phyloP scores from a whole-genome alignment of 2,329 filamentous ascomycete species.

The Cylindrodendrum hubeiense region DNA sequence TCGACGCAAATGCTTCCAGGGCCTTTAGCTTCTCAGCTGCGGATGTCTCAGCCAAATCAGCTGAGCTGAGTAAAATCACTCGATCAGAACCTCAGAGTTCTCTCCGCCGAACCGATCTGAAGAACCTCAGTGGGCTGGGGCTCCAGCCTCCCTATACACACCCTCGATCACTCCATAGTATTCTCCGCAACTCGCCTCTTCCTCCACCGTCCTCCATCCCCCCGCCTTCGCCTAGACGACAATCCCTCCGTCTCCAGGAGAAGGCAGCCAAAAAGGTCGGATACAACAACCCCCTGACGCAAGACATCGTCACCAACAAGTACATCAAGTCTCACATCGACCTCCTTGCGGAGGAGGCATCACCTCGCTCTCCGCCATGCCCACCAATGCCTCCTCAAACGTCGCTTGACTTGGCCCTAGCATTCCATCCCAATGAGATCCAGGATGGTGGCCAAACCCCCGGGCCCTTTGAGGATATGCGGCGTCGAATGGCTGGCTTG shows the following conservation, averaged over 20 bases:
- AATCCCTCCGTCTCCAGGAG: slow-evolving; percentile 67
- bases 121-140: slow-evolving; percentile 28
- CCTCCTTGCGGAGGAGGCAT: slow-evolving; percentile 69
- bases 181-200: slow-evolving; percentile 75
- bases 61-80: slow-evolving; percentile 6
- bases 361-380: slow-evolving; percentile 57
- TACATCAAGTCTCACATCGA: slow-evolving; percentile 75
- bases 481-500: slow-evolving; percentile 66
- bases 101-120: slow-evolving; percentile 22
- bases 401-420: slow-evolving; percentile 62
- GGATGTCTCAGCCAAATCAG: slow-evolving; percentile 44
- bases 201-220: slow-evolving; percentile 64
- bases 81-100: slow-evolving; percentile 33
- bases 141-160: slow-evolving; percentile 67
- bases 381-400: slow-evolving; percentile 52
- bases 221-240: slow-evolving; percentile 65
- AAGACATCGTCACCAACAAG: slow-evolving; percentile 73
- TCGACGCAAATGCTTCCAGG: slow-evolving; percentile 56
- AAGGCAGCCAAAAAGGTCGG: slow-evolving; percentile 68
- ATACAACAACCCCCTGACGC: slow-evolving; percentile 72
- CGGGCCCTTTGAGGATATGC: slow-evolving; percentile 73
- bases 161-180: slow-evolving; percentile 70
- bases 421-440: slow-evolving; percentile 66
- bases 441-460: slow-evolving; percentile 73
- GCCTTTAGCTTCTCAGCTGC: slow-evolving; percentile 61